Evolutionary conservation across 805 yeast species (phyloP), one percentile per base, ranked within the genome.

Genomic region (Saturnispora sanitii): DNA sequence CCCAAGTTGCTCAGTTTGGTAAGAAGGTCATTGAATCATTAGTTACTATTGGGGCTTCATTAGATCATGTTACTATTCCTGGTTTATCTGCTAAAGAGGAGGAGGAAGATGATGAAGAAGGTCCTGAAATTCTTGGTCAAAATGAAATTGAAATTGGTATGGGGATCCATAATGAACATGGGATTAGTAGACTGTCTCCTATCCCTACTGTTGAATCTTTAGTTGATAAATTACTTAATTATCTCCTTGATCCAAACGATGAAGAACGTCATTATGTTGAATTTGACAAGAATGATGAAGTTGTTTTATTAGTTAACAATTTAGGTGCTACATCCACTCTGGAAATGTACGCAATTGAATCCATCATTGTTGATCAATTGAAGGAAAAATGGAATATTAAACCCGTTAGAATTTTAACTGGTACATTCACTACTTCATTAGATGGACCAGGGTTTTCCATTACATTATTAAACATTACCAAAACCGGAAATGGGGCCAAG

Each of bases 81-180:
- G 94, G 94, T 4, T 74, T 40, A n/a, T 12, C 23, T 6, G 29
- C 39, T 16, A 41, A 25, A 17, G 26, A 33, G 13, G 31, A 26
- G 6, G 43, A 28, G 8, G 43, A 42, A 13, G 58, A 55, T 21
- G 57, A 64, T 33, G 76, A 69, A 34, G 61, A 60, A 25, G 46
- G 51, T n/a, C 36, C 50, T 6, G 63, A 60, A 38, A 58, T 61
- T 41, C 70, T 85, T 46, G 70, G 62, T 21, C 69, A 60, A 4
- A 66, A 77, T 43, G 85, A 83, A 59, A 80, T 82, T 56, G 97
- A 88, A 59, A 70, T 88, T 44, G 97, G 97, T 21, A 80, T 88
- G 78, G 97, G 97, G 34, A 88, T 88, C 45, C 97, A 88, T 61
- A 88, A 88, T 54, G 97, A 88, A 58, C 92, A 95, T 1, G 96